phyloP scores from a whole-genome alignment of 2,329 filamentous ascomycete species.

The Nemania diffusa region DNA sequence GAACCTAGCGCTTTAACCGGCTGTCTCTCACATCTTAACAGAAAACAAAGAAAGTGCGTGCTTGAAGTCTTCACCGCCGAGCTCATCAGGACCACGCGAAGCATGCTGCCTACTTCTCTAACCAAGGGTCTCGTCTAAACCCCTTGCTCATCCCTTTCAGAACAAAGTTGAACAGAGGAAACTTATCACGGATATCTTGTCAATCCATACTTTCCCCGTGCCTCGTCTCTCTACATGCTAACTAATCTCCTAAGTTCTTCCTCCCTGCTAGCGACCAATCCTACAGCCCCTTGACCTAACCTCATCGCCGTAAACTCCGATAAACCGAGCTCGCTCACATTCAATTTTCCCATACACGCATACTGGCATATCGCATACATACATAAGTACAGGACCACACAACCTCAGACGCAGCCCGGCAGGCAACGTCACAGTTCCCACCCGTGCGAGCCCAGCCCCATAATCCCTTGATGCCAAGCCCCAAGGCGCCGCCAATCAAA shows the following conservation, averaged over 20 bases:
- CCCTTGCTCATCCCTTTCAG: background rate
- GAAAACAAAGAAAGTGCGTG: background rate
- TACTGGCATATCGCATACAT: background rate
- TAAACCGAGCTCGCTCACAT: background rate
- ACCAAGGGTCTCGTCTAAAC: background rate
- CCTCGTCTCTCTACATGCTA: too few species aligned
- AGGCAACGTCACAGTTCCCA: too few species aligned
- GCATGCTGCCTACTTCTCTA: background rate
- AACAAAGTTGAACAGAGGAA: too few species aligned
- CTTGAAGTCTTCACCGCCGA: background rate
- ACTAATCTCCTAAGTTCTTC: too few species aligned
- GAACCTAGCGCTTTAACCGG: background rate
- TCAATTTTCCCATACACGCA: too few species aligned
- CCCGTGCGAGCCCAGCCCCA: too few species aligned
- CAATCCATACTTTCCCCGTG: too few species aligned
- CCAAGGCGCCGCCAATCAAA: constrained; percentile 7
- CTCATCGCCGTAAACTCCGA: background rate
- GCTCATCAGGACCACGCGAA: background rate
- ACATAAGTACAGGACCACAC: background rate
- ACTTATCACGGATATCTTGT: too few species aligned
- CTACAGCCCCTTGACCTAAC: too few species aligned
- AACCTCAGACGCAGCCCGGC: too few species aligned
- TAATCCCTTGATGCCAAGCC: background rate
- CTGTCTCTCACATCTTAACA: background rate
- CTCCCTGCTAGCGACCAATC: too few species aligned